Evolutionary conservation across 2,329 filamentous ascomycete genomes (phyloP).

Genomic region (Didymellaceae sp.): DNA sequence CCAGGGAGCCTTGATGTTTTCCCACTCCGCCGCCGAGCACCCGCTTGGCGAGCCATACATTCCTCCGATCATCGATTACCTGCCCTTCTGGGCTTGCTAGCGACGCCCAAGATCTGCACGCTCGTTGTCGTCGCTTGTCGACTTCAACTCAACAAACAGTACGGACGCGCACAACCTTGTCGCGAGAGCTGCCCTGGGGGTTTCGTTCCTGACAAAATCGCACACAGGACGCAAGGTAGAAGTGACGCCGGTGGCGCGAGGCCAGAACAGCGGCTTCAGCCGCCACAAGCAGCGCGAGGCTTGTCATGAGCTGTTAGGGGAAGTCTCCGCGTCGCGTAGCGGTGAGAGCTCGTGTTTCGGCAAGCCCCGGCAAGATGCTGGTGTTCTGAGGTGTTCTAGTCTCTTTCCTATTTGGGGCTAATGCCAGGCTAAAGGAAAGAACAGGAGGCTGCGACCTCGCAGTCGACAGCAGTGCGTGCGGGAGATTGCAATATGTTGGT

Average conservation of each 20-base stretch:
- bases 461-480: neutral
- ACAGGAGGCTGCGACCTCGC: neutral
- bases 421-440: no score
- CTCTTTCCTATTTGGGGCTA: constrained; percentile 2
- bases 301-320: neutral
- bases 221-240: neutral
- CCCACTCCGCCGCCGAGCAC: constrained; percentile 10
- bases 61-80: constrained; percentile 2
- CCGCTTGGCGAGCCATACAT: constrained; percentile 8
- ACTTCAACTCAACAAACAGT: no score
- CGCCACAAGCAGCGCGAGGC: neutral
- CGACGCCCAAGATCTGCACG: constrained; percentile 4
- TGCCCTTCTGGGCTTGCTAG: neutral
- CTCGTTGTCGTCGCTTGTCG: no score
- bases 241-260: constrained; percentile 5
- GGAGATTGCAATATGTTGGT: neutral
- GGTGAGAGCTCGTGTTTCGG: constrained; percentile 4
- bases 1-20: constrained; percentile 7
- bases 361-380: neutral
- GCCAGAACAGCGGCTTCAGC: constrained; percentile 3
- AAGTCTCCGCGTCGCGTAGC: constrained; percentile 6
- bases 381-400: constrained; percentile 4
- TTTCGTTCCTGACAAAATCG: constrained; percentile 5
- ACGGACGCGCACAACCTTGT: neutral
- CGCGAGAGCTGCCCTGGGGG: neutral